Percentiles rank a stretch among this genome's conserved stretches.
phyloP scores from a whole-genome alignment of 2,329 filamentous ascomycete genomes.

The Epichloe amarillans region DNA sequence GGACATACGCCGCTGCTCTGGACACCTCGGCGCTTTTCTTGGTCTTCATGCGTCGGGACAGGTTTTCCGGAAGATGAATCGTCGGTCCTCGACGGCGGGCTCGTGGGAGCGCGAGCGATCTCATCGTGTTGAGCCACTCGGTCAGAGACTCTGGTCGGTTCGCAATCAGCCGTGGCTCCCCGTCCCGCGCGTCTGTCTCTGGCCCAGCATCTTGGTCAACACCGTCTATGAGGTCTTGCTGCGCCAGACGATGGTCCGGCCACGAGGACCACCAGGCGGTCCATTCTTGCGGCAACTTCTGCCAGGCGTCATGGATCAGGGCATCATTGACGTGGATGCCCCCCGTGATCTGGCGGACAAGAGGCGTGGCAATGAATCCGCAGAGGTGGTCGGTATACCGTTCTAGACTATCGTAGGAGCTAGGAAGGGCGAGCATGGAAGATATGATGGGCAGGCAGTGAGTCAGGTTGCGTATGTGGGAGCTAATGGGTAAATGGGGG shows the following conservation, averaged over 20 bases:
- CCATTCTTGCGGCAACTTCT: slow-evolving; percentile 17
- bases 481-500: no score
- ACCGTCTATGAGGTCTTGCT: slow-evolving; percentile 17
- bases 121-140: slow-evolving; percentile 12
- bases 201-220: slow-evolving; percentile 10
- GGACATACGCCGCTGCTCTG: slow-evolving; percentile 14
- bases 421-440: slow-evolving; percentile 9
- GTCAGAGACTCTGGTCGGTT: slow-evolving; percentile 12
- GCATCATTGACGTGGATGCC: slow-evolving; percentile 23
- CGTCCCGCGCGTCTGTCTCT: background rate
- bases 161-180: background rate
- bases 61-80: slow-evolving; percentile 10
- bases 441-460: no score
- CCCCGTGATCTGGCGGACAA: slow-evolving; percentile 20
- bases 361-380: slow-evolving; percentile 13
- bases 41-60: slow-evolving; percentile 16
- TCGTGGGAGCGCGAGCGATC: slow-evolving; percentile 13
- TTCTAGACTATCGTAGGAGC: slow-evolving; percentile 7
- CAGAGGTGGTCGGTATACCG: slow-evolving; percentile 13
- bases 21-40: slow-evolving; percentile 20
- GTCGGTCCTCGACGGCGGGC: slow-evolving; percentile 8
- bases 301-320: slow-evolving; percentile 18
- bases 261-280: slow-evolving; percentile 16
- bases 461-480: no score
- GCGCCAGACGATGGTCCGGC: slow-evolving; percentile 16